A percentile compares a stretch with the other conserved stretches of the same genome.
Conservation (phyloP, 331 rosid species). For the Telfairia occidentalis region DNA sequence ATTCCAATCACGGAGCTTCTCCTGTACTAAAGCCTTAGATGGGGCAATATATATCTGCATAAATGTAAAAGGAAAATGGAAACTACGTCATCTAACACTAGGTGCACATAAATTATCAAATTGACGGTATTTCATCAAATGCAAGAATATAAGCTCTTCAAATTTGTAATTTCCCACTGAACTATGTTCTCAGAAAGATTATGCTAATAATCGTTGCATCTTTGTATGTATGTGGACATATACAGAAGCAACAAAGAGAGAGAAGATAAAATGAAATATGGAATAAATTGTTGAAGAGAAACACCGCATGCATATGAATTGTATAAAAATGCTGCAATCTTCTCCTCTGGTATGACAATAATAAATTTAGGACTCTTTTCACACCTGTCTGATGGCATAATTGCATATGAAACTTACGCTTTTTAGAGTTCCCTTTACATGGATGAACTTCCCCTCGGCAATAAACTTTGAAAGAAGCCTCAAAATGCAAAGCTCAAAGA, state of each 20-base stretch:
- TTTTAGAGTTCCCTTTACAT: slow-evolving; percentile 74
- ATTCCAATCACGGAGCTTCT: slow-evolving; percentile 89
- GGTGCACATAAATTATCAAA: slow-evolving; percentile 15
- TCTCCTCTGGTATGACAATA: neutral
- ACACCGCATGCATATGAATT: neutral
- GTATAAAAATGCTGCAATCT: neutral
- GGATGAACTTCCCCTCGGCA: slow-evolving; percentile 47
- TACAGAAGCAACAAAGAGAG: neutral
- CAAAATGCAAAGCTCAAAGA: slow-evolving; percentile 85
- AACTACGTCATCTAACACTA: neutral
- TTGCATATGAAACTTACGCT: slow-evolving; percentile 48
- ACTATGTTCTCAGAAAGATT: neutral
- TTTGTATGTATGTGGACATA: neutral
- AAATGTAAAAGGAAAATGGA: slow-evolving; percentile 22
- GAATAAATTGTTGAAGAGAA: neutral
- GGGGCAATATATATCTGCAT: slow-evolving; percentile 82
- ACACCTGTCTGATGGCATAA: neutral
- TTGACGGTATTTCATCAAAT: slow-evolving; percentile 16
- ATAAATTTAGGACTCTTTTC: slow-evolving; percentile 1
- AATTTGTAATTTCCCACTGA: neutral
- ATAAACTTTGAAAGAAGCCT: slow-evolving; percentile 77
- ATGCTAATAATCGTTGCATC: neutral
- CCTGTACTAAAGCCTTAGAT: slow-evolving; percentile 95
- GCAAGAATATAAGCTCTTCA: slow-evolving; percentile 7
- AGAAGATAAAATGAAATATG: neutral